These are phyloP conservation scores for Termitomyces sp. DNA, from an alignment of 768 basidiomycete species.

Conservation along the genomic window DNA sequence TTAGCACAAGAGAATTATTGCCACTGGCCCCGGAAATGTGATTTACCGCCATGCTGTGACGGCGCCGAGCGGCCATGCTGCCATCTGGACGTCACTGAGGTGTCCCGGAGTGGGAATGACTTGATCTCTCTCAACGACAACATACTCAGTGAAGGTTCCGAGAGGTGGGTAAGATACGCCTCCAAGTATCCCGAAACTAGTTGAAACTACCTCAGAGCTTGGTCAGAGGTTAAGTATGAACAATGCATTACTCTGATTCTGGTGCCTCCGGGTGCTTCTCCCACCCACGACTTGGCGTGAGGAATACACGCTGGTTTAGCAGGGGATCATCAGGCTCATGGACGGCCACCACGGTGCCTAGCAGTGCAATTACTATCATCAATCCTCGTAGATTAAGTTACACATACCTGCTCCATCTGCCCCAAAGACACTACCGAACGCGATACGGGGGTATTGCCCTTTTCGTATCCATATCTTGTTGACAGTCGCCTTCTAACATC, in stretches of 20 bases:
- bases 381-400: background rate
- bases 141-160: conserved; percentile 75
- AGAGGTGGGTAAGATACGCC: conserved; percentile 44
- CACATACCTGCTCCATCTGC: conserved; percentile 67
- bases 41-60: conserved; percentile 81
- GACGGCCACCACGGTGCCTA: conserved; percentile 62
- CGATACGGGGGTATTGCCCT: conserved; percentile 62
- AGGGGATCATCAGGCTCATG: conserved; percentile 47
- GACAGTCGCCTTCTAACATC: conserved; percentile 3
- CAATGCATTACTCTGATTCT: conserved; percentile 44
- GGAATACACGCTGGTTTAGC: conserved; percentile 61
- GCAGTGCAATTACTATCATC: background rate
- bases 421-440: conserved; percentile 55
- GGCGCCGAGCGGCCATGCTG: conserved; percentile 74
- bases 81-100: conserved; percentile 59
- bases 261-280: conserved; percentile 56
- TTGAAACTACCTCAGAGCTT: background rate
- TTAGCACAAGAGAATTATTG: background rate
- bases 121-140: conserved; percentile 65
- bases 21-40: background rate
- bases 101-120: conserved; percentile 63
- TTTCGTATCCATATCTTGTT: conserved; percentile 68
- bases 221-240: background rate
- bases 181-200: conserved; percentile 65
- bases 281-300: conserved; percentile 79